Base-by-base conservation (phyloP, 2,329 filamentous ascomycete genomes). In the Botryosphaeria dothidea region DNA sequence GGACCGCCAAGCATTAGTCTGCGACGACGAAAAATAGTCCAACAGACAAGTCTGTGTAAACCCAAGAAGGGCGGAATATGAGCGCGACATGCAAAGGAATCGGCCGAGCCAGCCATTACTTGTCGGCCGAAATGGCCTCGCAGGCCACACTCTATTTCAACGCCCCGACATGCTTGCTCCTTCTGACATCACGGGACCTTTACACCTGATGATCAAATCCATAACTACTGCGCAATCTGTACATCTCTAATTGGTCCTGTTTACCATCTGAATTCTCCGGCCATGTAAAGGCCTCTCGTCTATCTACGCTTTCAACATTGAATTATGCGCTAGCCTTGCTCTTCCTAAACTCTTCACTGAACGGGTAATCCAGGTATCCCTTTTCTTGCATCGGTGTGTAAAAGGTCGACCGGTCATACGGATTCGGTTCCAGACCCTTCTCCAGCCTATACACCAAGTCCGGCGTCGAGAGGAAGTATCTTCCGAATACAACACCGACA, bases 381-480 rank as follows among this genome's bases (percentile, higher is more conserved):
- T 72, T 69, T 45, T 73, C 68, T 11, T 68, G 71, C 67, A 72
- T 72, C 1, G 71, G 66, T 0, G 64, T 66, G 65, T 85, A 84
- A 66, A 84, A 84, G 0, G 75, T 79, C 29, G 74, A 71, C 5
- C 82, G 72, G 68, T 84, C 72, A 67, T 83, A 84, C 43, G 73
- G 70, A 15, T 71, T 76, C 34, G 84, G 71, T n/a, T 75, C 72
- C 7, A 84, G 73, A 0, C 78, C 78, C 58, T 82, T 71, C 68
- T 77, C 65, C 27, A 84, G 46, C 36, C 81, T 74, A 67, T 77
- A 83, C 3, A 79, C 77, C 25, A 85, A 69, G 68, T 84, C 82
- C 2, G 82, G 82, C 5, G 77, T 84, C 36, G 77, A 76, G 66
- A 84, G 82, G 66, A 82, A 84, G 63, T 78, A 79, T 31, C 82